Evolutionary conservation across 179 eudicot species (phyloP).

Genomic region (Heliamphora pulchella): DNA sequence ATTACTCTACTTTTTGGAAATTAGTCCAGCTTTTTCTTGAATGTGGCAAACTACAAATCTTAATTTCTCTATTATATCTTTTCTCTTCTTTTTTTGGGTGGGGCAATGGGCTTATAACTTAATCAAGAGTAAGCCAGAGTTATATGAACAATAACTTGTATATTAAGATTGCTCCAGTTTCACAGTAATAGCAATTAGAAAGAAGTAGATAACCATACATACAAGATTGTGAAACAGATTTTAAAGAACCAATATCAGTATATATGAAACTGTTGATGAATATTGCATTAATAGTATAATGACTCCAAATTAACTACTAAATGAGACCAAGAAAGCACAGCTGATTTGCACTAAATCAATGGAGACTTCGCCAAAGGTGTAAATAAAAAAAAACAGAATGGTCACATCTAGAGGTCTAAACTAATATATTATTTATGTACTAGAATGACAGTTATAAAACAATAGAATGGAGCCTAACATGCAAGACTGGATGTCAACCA

Average conservation of each 20-base stretch:
- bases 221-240: background rate
- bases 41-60: too few relatives aligned
- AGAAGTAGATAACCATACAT: background rate
- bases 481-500: conserved; percentile 10
- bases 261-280: background rate
- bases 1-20: too few relatives aligned
- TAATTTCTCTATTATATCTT: too few relatives aligned
- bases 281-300: too few relatives aligned
- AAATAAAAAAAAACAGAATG: background rate
- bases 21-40: too few relatives aligned
- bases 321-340: background rate
- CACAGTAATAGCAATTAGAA: background rate
- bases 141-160: background rate
- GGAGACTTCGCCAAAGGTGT: background rate
- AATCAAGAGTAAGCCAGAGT: background rate
- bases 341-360: background rate
- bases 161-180: background rate
- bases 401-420: conserved; percentile 3
- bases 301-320: background rate
- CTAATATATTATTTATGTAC: background rate
- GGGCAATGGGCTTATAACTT: too few relatives aligned
- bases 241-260: background rate
- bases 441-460: background rate
- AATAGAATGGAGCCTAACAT: conserved; percentile 6
- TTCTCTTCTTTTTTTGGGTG: too few relatives aligned